These are phyloP conservation scores for Aaosphaeria pasadenensis DNA, from an alignment of 2,329 filamentous ascomycete genomes.

Conservation along the genomic window DNA sequence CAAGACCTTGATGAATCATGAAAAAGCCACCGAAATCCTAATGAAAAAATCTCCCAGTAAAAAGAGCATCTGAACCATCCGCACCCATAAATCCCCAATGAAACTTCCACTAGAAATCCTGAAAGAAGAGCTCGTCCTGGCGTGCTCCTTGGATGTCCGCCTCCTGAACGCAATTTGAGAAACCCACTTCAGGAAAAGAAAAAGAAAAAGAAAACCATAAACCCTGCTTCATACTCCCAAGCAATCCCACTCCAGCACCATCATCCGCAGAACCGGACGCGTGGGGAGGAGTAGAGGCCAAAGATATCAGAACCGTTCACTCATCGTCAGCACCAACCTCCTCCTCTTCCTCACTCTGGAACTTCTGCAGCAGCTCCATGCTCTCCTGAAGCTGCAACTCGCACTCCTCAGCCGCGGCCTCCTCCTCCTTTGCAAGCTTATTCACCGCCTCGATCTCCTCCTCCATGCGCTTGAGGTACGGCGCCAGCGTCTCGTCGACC, in stretches of 20 bases:
- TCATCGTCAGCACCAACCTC: neutral
- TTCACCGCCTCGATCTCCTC: neutral
- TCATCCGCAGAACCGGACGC: too few relatives aligned
- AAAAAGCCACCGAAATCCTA: neutral
- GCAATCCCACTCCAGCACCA: too few relatives aligned
- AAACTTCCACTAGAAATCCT: too few relatives aligned
- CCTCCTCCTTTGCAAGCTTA: neutral
- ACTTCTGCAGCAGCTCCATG: neutral
- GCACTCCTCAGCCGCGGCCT: neutral
- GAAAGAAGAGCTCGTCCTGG: too few relatives aligned
- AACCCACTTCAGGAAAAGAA: too few relatives aligned
- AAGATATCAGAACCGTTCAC: too few relatives aligned
- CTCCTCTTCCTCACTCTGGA: neutral
- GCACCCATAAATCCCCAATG: neutral
- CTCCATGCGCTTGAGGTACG: neutral
- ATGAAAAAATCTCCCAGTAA: neutral
- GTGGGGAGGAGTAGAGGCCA: too few relatives aligned
- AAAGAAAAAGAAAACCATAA: too few relatives aligned
- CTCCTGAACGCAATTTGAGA: too few relatives aligned
- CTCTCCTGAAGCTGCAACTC: neutral
- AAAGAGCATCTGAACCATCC: neutral
- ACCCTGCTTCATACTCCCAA: too few relatives aligned
- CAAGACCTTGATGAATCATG: neutral
- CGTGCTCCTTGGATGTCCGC: too few relatives aligned
- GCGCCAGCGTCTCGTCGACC: neutral